Conservation (phyloP, 306 rosid species). For the Begonia loranthoides region DNA sequence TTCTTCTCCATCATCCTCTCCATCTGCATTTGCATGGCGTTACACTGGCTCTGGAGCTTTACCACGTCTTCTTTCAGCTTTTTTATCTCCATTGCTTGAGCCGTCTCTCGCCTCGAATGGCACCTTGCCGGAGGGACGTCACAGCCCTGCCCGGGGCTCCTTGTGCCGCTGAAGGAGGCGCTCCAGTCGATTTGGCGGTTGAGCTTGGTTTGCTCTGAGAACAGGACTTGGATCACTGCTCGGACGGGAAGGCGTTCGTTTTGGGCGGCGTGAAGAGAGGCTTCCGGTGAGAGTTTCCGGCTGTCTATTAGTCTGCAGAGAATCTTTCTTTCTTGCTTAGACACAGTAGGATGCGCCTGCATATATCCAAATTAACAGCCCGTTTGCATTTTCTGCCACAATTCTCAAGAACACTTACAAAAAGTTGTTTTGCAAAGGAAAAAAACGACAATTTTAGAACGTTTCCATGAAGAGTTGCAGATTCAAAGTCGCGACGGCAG, state of each 20-base stretch:
- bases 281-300: conserved; percentile 74
- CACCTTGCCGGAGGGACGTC: conserved; percentile 31
- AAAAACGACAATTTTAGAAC: no score
- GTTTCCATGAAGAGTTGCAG: no score
- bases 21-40: conserved; percentile 47
- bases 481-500: no score
- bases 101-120: conserved; percentile 52
- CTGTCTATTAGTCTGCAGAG: conserved; percentile 64
- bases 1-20: conserved; percentile 48
- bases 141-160: conserved; percentile 38
- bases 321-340: conserved; percentile 72
- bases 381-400: no score
- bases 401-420: no score
- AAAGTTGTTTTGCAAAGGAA: no score
- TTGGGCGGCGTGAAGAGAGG: conserved; percentile 82
- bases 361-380: background rate
- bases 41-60: conserved; percentile 59
- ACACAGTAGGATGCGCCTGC: conserved; percentile 66
- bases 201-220: conserved; percentile 60
- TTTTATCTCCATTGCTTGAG: conserved; percentile 55
- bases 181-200: conserved; percentile 53
- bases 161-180: conserved; percentile 37
- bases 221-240: conserved; percentile 79
- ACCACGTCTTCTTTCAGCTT: conserved; percentile 62
- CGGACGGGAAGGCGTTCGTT: conserved; percentile 88